Percentiles rank a stretch among this genome's conserved stretches.
phyloP scores from a whole-genome alignment of 495 filamentous ascomycete species.

The Lichenothelia convexa region DNA sequence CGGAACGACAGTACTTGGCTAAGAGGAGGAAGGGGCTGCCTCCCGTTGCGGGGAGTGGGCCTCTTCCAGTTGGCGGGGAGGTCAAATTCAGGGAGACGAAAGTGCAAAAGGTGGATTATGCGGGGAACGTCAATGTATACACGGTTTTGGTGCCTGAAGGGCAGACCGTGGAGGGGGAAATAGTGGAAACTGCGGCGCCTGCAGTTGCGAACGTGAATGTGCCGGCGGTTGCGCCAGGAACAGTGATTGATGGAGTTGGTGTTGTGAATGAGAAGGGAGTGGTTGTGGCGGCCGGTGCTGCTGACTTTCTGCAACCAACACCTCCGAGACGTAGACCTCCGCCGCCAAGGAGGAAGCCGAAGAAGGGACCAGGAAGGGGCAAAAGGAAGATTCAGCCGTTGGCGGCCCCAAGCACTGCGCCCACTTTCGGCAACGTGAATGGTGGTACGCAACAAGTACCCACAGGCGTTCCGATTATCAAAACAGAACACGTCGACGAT shows the following conservation, averaged over 20 bases:
- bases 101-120: slow-evolving; percentile 55
- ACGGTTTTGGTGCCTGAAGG: slow-evolving; percentile 68
- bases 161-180: slow-evolving; percentile 62
- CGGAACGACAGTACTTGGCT: slow-evolving; percentile 65
- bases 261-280: slow-evolving; percentile 42
- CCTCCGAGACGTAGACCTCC: slow-evolving; percentile 42
- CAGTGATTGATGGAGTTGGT: slow-evolving; percentile 43
- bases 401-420: neutral
- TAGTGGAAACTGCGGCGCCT: slow-evolving; percentile 39
- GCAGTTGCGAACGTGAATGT: slow-evolving; percentile 18
- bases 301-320: slow-evolving; percentile 26
- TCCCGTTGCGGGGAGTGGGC: slow-evolving; percentile 28
- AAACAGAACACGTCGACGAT: slow-evolving; percentile 12
- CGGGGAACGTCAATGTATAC: slow-evolving; percentile 61
- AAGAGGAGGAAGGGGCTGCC: slow-evolving; percentile 67
- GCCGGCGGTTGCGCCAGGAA: slow-evolving; percentile 34
- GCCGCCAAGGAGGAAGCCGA: slow-evolving; percentile 34
- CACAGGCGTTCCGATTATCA: slow-evolving; percentile 12
- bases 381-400: slow-evolving; percentile 19
- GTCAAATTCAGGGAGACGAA: slow-evolving; percentile 46
- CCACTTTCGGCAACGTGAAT: no score
- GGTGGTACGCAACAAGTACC: no score
- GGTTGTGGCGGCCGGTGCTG: slow-evolving; percentile 36
- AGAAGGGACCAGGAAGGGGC: slow-evolving; percentile 17
- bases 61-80: slow-evolving; percentile 24